phyloP scores from a whole-genome alignment of 2,329 filamentous ascomycete genomes.

The Aspergillus udagawae region DNA sequence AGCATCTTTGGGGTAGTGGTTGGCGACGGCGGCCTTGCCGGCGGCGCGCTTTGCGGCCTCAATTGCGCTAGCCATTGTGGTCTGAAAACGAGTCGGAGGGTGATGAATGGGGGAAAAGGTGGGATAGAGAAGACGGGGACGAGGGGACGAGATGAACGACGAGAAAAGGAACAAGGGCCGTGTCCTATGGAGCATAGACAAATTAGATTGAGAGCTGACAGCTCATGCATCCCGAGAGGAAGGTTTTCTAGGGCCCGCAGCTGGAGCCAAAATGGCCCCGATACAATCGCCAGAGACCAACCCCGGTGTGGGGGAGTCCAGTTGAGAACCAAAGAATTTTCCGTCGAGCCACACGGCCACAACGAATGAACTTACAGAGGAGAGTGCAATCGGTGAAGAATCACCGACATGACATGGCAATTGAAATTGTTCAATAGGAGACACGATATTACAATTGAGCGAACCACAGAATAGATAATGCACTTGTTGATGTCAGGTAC shows the following conservation, averaged over 20 bases:
- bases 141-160: constrained; percentile 1
- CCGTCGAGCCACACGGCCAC: not conserved
- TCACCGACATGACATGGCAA: constrained; percentile 4
- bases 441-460: not conserved
- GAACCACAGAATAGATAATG: not conserved
- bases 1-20: constrained; percentile 56
- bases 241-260: not conserved
- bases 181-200: constrained; percentile 8
- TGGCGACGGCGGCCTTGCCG: constrained; percentile 54
- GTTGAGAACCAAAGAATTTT: not conserved
- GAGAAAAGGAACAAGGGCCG: constrained; percentile 3
- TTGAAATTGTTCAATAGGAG: not conserved
- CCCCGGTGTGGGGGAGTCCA: constrained; percentile 1
- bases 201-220: constrained; percentile 8
- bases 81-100: constrained; percentile 13
- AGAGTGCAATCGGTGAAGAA: constrained; percentile 1
- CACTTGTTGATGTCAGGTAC: not conserved
- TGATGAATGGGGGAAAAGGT: constrained; percentile 3
- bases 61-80: constrained; percentile 38
- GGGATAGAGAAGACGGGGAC: not conserved
- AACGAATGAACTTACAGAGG: constrained; percentile 4
- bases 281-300: not conserved
- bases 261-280: not conserved
- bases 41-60: constrained; percentile 60
- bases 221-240: constrained; percentile 5